Evolutionary conservation across 306 rosid genomes (phyloP), one percentile per base, ranked within the genome.

Genomic region (Glycine soja): DNA sequence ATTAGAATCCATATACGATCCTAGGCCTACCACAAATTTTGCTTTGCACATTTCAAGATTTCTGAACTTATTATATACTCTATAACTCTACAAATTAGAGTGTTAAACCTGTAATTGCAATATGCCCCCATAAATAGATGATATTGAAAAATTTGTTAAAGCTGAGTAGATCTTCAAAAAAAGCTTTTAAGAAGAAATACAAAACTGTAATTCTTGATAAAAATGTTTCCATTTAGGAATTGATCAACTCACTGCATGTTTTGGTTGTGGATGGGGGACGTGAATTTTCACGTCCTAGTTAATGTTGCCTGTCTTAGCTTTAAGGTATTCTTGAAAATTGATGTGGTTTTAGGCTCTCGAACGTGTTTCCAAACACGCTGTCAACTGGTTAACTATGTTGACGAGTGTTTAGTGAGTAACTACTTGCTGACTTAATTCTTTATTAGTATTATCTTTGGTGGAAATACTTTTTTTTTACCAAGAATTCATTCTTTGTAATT

Each of bases 121-220:
- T 50, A 70, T 76, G 51, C 43, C 6, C 19, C 56, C 13, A 53
- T 7, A 46, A 38, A 65, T 38, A 68, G 34, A 15, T 43, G 74
- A 77, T 40, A 11, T 18, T 70, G 8, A 46, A 66, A 34, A 59
- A 8, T 40, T 47, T 75, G 50, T 54, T 9, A 9, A 12, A 53
- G 18, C 65, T 73, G 13, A 8, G 65, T 8, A 67, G 34, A 68
- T 78, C 30, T 67, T 78, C 16, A 78, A 24, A 63, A 59, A 66
- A 51, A 16, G 14, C 74, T 36, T 57, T 77, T 38, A 50, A 34
- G 36, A 56, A 65, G 43, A 51, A 32, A 16, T 16, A 38, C 19
- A 77, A 65, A 47, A 36, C 30, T 10, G n/a, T 15, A 38, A 7
- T 50, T 77, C 42, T 15, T 77, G 30, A 14, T 51, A 64, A 16